These are phyloP conservation scores for Posidonia oceanica DNA, from an alignment of 116 monocot genomes.

Conservation along the genomic window DNA sequence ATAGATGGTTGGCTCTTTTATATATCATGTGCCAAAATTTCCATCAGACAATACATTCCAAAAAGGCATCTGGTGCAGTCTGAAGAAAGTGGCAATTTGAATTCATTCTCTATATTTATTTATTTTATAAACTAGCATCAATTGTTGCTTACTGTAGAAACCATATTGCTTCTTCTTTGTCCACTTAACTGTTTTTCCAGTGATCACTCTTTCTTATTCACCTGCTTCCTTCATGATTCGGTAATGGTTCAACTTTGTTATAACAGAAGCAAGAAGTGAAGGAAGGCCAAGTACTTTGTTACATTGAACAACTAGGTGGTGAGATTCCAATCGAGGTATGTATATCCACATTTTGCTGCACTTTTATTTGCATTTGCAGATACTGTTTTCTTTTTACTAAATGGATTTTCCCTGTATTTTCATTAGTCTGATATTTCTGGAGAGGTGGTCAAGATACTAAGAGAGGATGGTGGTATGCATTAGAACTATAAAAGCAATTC, in stretches of 20 bases:
- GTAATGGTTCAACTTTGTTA: not conserved
- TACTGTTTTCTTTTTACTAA: not conserved
- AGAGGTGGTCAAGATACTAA: slow-evolving; percentile 72
- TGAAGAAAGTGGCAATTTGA: not conserved
- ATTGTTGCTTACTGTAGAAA: too few species aligned
- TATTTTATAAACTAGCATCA: not conserved
- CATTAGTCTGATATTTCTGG: slow-evolving; percentile 70
- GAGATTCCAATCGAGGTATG: slow-evolving; percentile 70
- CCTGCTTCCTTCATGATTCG: not conserved
- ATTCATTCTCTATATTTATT: not conserved
- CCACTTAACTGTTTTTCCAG: too few species aligned
- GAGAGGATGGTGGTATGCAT: slow-evolving; percentile 59
- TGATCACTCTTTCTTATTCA: too few species aligned
- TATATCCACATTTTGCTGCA: not conserved
- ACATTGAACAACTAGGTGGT: slow-evolving; percentile 60
- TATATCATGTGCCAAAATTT: too few species aligned
- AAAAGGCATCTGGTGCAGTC: too few species aligned
- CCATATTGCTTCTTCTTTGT: too few species aligned
- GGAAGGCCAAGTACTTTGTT: slow-evolving; percentile 72
- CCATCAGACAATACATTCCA: too few species aligned
- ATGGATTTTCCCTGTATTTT: slow-evolving; percentile 3
- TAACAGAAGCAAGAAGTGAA: slow-evolving; percentile 59
- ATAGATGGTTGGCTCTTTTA: too few species aligned
- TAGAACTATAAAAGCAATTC: not conserved
- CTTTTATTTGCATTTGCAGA: not conserved